phyloP scores from a whole-genome alignment of 192 early-diverging fungal species.

The Coemansia sp. region DNA sequence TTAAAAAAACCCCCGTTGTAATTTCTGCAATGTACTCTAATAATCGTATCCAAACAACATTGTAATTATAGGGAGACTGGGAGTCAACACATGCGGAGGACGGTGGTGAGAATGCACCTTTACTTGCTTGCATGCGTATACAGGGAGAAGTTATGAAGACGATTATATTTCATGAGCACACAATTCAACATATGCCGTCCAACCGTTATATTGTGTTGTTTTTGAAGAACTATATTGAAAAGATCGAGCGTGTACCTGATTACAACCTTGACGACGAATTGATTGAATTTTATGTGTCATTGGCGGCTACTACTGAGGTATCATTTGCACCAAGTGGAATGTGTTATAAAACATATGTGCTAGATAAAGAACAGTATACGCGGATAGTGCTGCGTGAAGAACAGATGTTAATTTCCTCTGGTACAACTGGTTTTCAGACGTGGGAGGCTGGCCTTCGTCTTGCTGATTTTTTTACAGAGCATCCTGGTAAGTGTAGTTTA shows the following conservation, averaged over 20 bases:
- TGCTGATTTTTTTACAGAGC: slow-evolving; percentile 55
- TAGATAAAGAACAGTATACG: slow-evolving; percentile 48
- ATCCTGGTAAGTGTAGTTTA: slow-evolving; percentile 31
- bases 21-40: slow-evolving; percentile 3
- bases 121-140: slow-evolving; percentile 33
- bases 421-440: slow-evolving; percentile 63
- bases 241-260: slow-evolving; percentile 28
- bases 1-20: background rate
- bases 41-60: background rate
- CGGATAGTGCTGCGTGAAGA: slow-evolving; percentile 57
- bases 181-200: slow-evolving; percentile 33
- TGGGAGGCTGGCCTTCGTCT: slow-evolving; percentile 64
- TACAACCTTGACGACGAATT: slow-evolving; percentile 48
- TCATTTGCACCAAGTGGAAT: slow-evolving; percentile 11
- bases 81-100: slow-evolving; percentile 14
- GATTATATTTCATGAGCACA: slow-evolving; percentile 52
- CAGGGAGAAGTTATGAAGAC: slow-evolving; percentile 53
- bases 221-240: slow-evolving; percentile 42
- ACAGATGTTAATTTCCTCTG: slow-evolving; percentile 56
- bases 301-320: slow-evolving; percentile 27
- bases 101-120: slow-evolving; percentile 20
- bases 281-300: slow-evolving; percentile 43
- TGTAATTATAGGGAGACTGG: slow-evolving; percentile 34
- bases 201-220: slow-evolving; percentile 44
- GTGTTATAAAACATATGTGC: slow-evolving; percentile 52